These are phyloP conservation scores for Trichoderma harzianum DNA, from an alignment of 2,329 filamentous ascomycete genomes.

Conservation along the genomic window DNA sequence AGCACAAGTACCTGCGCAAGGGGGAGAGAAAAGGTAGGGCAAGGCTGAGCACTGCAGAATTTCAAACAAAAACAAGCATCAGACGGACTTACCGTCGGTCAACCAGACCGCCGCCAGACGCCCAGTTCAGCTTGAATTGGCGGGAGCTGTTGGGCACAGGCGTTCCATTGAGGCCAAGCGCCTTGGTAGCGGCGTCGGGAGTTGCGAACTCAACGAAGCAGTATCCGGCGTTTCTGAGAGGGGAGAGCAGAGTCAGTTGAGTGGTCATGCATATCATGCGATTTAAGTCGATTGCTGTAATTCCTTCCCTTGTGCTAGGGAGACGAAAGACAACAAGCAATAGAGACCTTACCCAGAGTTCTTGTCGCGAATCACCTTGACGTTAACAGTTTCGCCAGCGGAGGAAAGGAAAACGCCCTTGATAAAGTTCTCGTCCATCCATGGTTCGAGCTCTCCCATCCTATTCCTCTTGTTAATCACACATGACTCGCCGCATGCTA, in stretches of 20 bases:
- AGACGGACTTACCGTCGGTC: slow-evolving; percentile 70
- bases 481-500: neutral
- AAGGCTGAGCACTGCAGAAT: neutral
- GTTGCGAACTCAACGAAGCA: slow-evolving; percentile 93
- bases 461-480: slow-evolving; percentile 41
- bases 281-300: neutral
- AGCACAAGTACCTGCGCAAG: neutral
- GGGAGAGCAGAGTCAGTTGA: neutral
- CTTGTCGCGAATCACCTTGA: slow-evolving; percentile 99
- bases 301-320: neutral
- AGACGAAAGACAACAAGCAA: neutral
- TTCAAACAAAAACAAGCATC: neutral
- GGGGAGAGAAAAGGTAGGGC: neutral
- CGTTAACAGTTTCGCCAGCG: slow-evolving; percentile 91
- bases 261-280: neutral
- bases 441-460: slow-evolving; percentile 99
- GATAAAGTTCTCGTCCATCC: slow-evolving; percentile 99
- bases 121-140: slow-evolving; percentile 99
- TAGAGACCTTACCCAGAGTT: slow-evolving; percentile 77
- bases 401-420: slow-evolving; percentile 86
- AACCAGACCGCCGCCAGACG: slow-evolving; percentile 89
- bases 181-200: slow-evolving; percentile 84
- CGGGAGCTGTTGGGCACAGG: slow-evolving; percentile 91
- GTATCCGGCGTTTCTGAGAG: slow-evolving; percentile 84
- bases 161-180: slow-evolving; percentile 82